Conservation (phyloP, 805 yeast genomes). For the Debaryomyces prosopidis region DNA sequence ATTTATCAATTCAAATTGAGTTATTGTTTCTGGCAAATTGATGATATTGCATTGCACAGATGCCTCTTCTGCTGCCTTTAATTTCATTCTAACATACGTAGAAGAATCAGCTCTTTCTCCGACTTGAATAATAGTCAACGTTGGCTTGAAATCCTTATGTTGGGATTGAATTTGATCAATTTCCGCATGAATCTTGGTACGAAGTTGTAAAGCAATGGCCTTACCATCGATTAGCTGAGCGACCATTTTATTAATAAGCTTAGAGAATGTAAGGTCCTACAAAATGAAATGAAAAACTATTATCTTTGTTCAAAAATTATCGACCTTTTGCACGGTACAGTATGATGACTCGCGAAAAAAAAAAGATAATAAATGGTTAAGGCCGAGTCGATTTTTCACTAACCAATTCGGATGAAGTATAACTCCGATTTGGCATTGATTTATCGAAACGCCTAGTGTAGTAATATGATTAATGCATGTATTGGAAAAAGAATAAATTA, state of each 20-base stretch:
- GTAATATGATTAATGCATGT: too few species aligned
- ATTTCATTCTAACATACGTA: conserved; percentile 79
- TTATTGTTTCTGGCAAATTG: conserved; percentile 55
- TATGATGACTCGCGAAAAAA: conserved; percentile 4
- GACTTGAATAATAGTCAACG: conserved; percentile 70
- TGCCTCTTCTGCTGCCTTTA: conserved; percentile 74
- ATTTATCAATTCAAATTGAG: conserved; percentile 56
- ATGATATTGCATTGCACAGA: conserved; percentile 62
- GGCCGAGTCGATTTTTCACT: conserved; percentile 2
- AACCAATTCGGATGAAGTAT: too few species aligned
- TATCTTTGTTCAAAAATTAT: background rate
- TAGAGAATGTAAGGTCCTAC: background rate
- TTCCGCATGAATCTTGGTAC: conserved; percentile 38
- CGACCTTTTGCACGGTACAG: background rate
- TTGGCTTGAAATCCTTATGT: conserved; percentile 61
- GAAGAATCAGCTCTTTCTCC: conserved; percentile 78
- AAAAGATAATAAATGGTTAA: background rate
- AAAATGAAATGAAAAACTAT: background rate
- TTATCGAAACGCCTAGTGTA: too few species aligned
- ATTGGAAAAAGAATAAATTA: too few species aligned
- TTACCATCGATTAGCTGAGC: conserved; percentile 46
- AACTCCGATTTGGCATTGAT: too few species aligned
- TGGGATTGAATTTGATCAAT: conserved; percentile 41
- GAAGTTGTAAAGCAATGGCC: conserved; percentile 41
- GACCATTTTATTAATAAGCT: conserved; percentile 19